Evolutionary conservation across 2,329 filamentous ascomycete species (phyloP), one percentile per base, ranked within the genome.

Genomic region (Talaromyces sp.): DNA sequence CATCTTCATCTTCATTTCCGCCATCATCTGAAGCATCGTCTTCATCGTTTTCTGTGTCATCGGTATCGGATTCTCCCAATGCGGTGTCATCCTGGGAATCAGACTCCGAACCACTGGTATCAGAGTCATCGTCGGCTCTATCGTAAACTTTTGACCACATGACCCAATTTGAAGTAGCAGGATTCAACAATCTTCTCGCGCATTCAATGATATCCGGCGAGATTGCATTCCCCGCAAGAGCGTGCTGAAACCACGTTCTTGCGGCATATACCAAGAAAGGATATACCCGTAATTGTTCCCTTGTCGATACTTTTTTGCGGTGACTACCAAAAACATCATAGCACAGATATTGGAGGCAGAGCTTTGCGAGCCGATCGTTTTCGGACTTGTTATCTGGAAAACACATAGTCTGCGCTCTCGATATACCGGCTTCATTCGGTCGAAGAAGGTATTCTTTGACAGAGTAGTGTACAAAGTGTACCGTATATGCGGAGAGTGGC

Each of bases 201-300:
- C 45, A 35, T 54, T 54, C 27, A 35, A 54, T 35, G 8, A 54
- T 54, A 10, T 54, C 50, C 14, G 50, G 50, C 50, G 50, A 54
- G 10, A 54, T 54, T 10, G 8, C n/a, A 31, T 31, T 33, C 19
- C 33, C 50, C 19, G 50, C 33, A 33, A 54, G n/a, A 54, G 50
- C 50, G 50, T 54, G 50, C 24, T 22, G 50, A 35, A 54, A 54
- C 50, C 50, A 54, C 14, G 50, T 54, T 9, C 50, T 31, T 54
- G 50, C 50, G 27, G 50, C 50, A 54, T 54, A 54, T 54, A 54
- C 27, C 27, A 54, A 10, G 33, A 54, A 54, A n/a, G 50, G 50
- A 9, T 54, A 54, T 31, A 54, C 50, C 7, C 11, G 50, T 35
- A 54, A 54, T 33, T 54, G 24, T 33, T 54, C 35, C 50, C 50